Conservation (phyloP, 345 rosid species). For the Eucalyptus grandis region DNA sequence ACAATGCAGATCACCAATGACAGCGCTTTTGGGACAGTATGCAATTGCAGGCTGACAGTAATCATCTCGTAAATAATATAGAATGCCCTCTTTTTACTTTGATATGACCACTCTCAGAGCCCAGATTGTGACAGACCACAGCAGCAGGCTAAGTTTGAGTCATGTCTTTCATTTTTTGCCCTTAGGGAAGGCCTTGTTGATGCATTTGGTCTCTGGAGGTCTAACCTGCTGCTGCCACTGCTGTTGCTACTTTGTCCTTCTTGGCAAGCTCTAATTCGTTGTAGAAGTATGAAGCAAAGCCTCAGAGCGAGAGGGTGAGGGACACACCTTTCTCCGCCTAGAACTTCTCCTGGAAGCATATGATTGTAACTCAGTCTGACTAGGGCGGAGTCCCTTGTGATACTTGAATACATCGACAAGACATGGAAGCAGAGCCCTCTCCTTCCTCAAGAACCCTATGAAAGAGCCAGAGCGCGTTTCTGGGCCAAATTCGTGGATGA, state of each 20-base stretch:
- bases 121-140: neutral
- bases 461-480: constrained; percentile 7
- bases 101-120: neutral
- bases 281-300: constrained; percentile 52
- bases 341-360: constrained; percentile 54
- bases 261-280: constrained; percentile 32
- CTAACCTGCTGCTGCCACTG: neutral
- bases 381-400: constrained; percentile 1
- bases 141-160: neutral
- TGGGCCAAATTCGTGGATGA: constrained; percentile 20
- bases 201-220: neutral
- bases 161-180: no score
- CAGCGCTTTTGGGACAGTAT: neutral
- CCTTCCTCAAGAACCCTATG: constrained; percentile 3
- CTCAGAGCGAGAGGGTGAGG: constrained; percentile 36
- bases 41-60: neutral
- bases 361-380: neutral
- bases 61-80: neutral
- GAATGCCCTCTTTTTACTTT: neutral
- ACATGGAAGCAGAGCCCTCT: constrained; percentile 2
- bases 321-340: constrained; percentile 35
- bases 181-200: neutral
- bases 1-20: no score
- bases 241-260: neutral
- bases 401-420: constrained; percentile 14